phyloP scores from a whole-genome alignment of 306 rosid species.

The Gastrolobium villosum region DNA sequence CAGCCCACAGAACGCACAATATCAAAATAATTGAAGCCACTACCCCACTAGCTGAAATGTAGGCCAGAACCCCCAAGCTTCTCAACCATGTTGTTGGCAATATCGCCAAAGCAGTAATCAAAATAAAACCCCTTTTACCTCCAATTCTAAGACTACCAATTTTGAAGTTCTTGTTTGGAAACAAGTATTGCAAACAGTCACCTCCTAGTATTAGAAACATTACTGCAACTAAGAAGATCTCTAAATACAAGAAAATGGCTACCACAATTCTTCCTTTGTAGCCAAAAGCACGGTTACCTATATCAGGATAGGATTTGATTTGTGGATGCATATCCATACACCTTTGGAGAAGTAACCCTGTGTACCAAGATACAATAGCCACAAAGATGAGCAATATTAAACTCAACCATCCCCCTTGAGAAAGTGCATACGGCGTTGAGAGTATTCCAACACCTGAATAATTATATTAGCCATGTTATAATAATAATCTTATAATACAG shows the following conservation, averaged over 20 bases:
- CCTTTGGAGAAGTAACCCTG: conserved; percentile 60
- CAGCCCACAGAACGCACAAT: conserved; percentile 57
- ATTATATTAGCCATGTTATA: no score
- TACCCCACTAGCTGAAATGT: conserved; percentile 69
- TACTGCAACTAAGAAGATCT: conserved; percentile 60
- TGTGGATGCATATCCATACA: conserved; percentile 58
- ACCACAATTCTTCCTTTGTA: conserved; percentile 54
- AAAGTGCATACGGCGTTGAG: conserved; percentile 71
- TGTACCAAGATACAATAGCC: conserved; percentile 60
- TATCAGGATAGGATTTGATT: conserved; percentile 62
- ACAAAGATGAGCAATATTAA: conserved; percentile 51
- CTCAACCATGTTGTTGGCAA: conserved; percentile 74
- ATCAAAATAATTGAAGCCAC: conserved; percentile 58
- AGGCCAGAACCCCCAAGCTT: conserved; percentile 62
- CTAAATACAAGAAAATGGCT: conserved; percentile 64
- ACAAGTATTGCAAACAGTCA: conserved; percentile 61
- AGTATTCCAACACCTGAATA: conserved; percentile 68
- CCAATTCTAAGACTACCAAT: conserved; percentile 45
- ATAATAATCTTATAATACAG: no score
- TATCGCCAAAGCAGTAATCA: conserved; percentile 56
- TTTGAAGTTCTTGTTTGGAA: conserved; percentile 54
- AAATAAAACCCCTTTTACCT: conserved; percentile 55
- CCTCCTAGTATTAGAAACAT: conserved; percentile 68
- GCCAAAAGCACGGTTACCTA: conserved; percentile 68
- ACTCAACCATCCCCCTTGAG: conserved; percentile 76